phyloP scores from a whole-genome alignment of 108 stramenopile genomes.

The Skeletonema costatum region DNA sequence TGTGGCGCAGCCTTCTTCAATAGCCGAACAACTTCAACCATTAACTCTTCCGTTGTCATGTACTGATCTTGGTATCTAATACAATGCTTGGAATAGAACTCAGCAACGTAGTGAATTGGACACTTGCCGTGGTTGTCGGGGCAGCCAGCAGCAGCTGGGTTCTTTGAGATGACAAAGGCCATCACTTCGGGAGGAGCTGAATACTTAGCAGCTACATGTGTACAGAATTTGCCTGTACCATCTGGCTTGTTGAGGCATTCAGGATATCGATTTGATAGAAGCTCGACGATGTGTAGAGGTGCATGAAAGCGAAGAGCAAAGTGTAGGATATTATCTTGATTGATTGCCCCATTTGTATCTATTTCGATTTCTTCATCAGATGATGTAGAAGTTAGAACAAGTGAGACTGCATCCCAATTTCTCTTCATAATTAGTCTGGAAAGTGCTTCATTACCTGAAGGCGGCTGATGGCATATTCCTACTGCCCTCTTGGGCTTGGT shows the following conservation, averaged over 20 bases:
- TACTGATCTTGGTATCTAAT: conserved; percentile 8
- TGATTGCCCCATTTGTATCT: conserved; percentile 19
- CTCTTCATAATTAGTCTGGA: conserved; percentile 17
- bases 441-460: background rate
- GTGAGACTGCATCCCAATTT: conserved; percentile 29
- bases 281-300: conserved; percentile 20
- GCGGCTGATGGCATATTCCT: background rate
- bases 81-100: conserved; percentile 23
- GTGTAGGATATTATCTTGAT: conserved; percentile 30
- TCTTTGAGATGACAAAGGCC: conserved; percentile 23
- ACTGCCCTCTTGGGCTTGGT: background rate
- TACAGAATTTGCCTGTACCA: conserved; percentile 29
- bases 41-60: conserved; percentile 5
- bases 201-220: conserved; percentile 47
- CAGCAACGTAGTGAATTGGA: conserved; percentile 49
- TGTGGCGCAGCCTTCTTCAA: conserved; percentile 26
- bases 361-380: conserved; percentile 25
- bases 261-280: conserved; percentile 24
- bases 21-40: conserved; percentile 38
- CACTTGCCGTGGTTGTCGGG: conserved; percentile 44
- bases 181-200: conserved; percentile 42
- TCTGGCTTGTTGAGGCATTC: conserved; percentile 29
- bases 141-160: conserved; percentile 35
- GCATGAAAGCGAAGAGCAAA: conserved; percentile 31
- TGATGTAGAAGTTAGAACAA: conserved; percentile 1